Evolutionary conservation across 2,329 filamentous ascomycete genomes (phyloP).

Genomic region (Pseudogymnoascus sp.): DNA sequence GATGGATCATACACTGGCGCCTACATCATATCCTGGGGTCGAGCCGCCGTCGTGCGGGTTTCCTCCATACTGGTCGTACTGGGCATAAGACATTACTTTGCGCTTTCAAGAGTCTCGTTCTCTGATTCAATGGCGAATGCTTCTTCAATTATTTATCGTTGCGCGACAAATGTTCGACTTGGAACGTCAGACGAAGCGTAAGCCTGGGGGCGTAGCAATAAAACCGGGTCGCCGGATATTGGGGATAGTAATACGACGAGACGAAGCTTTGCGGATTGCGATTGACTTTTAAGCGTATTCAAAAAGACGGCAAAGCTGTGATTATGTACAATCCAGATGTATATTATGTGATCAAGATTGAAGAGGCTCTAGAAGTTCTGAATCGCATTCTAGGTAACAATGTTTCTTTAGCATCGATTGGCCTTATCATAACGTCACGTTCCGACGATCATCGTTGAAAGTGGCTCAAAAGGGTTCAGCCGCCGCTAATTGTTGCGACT

Average conservation of each 20-base stretch:
- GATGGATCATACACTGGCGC: slow-evolving; percentile 12
- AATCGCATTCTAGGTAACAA: slow-evolving; percentile 4
- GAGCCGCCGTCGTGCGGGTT: slow-evolving; percentile 59
- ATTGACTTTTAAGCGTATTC: background rate
- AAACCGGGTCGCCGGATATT: background rate
- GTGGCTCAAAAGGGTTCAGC: slow-evolving; percentile 9
- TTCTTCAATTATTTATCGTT: background rate
- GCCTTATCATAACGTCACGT: slow-evolving; percentile 8
- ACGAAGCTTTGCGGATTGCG: background rate
- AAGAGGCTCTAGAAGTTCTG: background rate
- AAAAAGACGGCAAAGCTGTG: background rate
- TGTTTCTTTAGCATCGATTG: background rate
- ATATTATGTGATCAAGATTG: background rate
- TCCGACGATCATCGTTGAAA: background rate
- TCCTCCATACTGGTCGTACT: slow-evolving; percentile 45
- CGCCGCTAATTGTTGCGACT: background rate
- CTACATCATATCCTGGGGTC: slow-evolving; percentile 30
- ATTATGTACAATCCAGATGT: background rate
- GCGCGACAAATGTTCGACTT: background rate
- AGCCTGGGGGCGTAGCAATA: background rate
- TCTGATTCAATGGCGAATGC: background rate
- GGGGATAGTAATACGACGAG: background rate
- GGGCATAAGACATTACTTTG: slow-evolving; percentile 49
- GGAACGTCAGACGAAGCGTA: slow-evolving; percentile 5
- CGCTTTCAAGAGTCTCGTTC: background rate